Evolutionary conservation across 1,284 basidiomycete species (phyloP), one percentile per base, ranked within the genome.

Genomic region (Moesziomyces globuligerus): DNA sequence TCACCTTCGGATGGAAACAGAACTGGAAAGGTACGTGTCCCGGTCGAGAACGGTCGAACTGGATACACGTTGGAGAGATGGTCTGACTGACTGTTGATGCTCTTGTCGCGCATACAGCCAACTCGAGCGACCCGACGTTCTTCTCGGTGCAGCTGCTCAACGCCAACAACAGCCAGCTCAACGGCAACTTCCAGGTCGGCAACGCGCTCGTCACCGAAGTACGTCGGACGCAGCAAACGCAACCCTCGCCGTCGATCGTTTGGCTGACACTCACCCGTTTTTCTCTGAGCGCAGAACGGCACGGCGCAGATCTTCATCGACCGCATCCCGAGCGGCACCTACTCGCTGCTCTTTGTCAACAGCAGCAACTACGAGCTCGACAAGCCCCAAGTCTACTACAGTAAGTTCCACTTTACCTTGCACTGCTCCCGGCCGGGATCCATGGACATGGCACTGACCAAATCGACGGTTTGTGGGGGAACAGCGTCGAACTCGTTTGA

Each of bases 121-220:
- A 74, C 64, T 62, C 72, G 51, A 64, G 42, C 45, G 72, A 74
- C 39, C 54, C 70, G 3, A 34, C 25, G 26, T 72, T 25, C 45
- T 72, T 72, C 48, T 68, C 65, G 42, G 65, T 72, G 26, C 70
- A 73, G 62, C 70, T 75, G 4, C 54, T 75, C 38, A 70, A 64
- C 50, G 24, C 55, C 28, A 68, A 75, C 67, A 62, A 43, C 53
- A 64, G 45, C 44, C 28, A 55, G 54, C 55, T 75, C 24, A 74
- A 74, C 50, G 71, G 71, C 25, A 75, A 75, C 65, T 75, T 73
- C 53, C 71, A 75, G 53, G 49, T 75, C 15, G 74, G 70, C 28
- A 75, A 75, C 29, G 67, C 71, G 7, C 56, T 75, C 20, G 4
- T 40, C 20, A 75, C 74, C 28, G 40, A 43, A 1, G 54, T 57